phyloP scores from a whole-genome alignment of 2,329 filamentous ascomycete species.

The Alternaria novae-zelandiae region DNA sequence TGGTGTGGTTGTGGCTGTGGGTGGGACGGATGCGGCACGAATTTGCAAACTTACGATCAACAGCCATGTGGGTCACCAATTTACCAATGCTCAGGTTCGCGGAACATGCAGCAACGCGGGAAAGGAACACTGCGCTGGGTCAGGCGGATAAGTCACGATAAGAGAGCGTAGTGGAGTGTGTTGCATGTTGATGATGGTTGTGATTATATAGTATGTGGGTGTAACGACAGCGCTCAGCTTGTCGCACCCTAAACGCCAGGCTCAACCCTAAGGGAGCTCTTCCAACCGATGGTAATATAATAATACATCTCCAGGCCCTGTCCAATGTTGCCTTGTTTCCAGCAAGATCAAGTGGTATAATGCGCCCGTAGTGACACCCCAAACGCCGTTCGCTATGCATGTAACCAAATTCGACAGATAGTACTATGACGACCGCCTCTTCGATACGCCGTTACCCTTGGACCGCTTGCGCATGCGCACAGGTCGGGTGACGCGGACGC shows the following conservation, averaged over 20 bases:
- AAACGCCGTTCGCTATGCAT: constrained; percentile 45
- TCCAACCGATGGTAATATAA: background rate
- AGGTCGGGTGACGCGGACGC: constrained; percentile 36
- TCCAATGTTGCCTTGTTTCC: background rate
- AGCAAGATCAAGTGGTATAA: constrained; percentile 37
- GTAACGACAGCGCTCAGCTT: constrained; percentile 15
- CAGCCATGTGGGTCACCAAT: constrained; percentile 28
- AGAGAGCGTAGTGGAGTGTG: background rate
- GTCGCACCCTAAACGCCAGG: constrained; percentile 31
- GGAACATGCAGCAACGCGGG: constrained; percentile 25
- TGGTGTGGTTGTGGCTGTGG: background rate
- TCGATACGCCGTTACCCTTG: constrained; percentile 19
- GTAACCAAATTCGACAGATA: constrained; percentile 7
- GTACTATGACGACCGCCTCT: constrained; percentile 27
- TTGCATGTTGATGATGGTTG: constrained; percentile 14
- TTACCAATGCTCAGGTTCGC: constrained; percentile 26
- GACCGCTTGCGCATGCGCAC: constrained; percentile 43
- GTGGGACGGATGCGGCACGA: constrained; percentile 5
- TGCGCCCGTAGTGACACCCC: constrained; percentile 16
- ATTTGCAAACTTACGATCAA: constrained; percentile 2
- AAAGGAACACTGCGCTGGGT: constrained; percentile 18
- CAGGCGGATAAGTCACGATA: constrained; percentile 1
- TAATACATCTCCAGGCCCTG: constrained; percentile 1
- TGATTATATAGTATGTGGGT: constrained; percentile 20
- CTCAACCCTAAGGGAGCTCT: constrained; percentile 46